phyloP scores from a whole-genome alignment of 768 basidiomycete genomes.

The Dentipellis fragilis region DNA sequence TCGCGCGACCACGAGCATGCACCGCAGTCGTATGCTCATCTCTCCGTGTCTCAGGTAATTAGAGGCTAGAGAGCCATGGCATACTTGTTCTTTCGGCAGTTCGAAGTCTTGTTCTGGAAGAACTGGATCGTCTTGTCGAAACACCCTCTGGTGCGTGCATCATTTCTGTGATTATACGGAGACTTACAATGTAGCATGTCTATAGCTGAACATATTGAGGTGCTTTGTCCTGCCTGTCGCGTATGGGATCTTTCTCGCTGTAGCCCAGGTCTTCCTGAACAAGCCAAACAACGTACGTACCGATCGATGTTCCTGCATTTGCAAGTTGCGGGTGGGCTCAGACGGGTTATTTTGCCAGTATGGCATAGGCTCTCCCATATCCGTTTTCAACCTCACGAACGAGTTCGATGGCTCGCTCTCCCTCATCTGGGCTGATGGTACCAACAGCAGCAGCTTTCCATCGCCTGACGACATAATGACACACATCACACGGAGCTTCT shows the following conservation, averaged over 20 bases:
- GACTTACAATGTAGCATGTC: background rate
- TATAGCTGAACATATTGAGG: slow-evolving; percentile 47
- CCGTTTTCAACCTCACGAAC: slow-evolving; percentile 35
- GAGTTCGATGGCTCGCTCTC: slow-evolving; percentile 43
- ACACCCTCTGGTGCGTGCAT: slow-evolving; percentile 46
- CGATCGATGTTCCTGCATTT: background rate
- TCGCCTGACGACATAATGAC: slow-evolving; percentile 52
- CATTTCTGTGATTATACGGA: background rate
- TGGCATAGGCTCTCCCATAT: slow-evolving; percentile 49
- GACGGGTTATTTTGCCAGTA: slow-evolving; percentile 27
- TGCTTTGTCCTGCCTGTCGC: slow-evolving; percentile 56
- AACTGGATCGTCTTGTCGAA: slow-evolving; percentile 66
- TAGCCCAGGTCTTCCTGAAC: slow-evolving; percentile 49
- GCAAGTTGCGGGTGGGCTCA: background rate
- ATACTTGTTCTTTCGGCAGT: slow-evolving; percentile 49
- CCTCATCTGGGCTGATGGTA: slow-evolving; percentile 62
- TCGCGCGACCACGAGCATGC: too few species aligned
- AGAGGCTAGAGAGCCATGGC: slow-evolving; percentile 12
- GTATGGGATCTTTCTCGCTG: slow-evolving; percentile 57
- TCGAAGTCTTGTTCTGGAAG: slow-evolving; percentile 53
- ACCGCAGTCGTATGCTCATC: too few species aligned
- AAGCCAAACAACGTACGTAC: slow-evolving; percentile 50
- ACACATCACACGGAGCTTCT: slow-evolving; percentile 45
- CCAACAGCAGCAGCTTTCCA: slow-evolving; percentile 43
- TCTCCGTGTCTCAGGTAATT: too few species aligned